Evolutionary conservation across 2,329 filamentous ascomycete species (phyloP).

Genomic region (Phaeosphaeriaceae sp.): DNA sequence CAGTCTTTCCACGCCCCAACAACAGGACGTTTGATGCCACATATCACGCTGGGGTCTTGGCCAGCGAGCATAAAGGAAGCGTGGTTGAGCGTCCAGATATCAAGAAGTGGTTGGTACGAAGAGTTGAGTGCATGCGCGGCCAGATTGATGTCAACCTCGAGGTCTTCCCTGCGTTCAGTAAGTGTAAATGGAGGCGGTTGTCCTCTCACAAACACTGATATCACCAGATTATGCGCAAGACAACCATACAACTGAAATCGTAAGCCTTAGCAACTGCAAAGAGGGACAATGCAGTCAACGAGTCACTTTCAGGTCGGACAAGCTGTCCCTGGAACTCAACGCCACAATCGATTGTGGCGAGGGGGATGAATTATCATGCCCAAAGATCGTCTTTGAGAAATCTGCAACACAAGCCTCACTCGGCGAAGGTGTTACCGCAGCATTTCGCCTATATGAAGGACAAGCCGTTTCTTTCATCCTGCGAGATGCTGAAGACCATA

Average conservation of each 20-base stretch:
- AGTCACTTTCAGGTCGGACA: slow-evolving; percentile 67
- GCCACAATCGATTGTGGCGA: slow-evolving; percentile 70
- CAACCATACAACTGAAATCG: slow-evolving; percentile 65
- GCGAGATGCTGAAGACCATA: slow-evolving; percentile 63
- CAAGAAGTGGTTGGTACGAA: slow-evolving; percentile 74
- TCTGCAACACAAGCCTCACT: slow-evolving; percentile 60
- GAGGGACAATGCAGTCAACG: slow-evolving; percentile 29
- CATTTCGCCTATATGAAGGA: slow-evolving; percentile 67
- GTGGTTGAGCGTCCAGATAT: slow-evolving; percentile 49
- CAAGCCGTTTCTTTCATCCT: slow-evolving; percentile 74
- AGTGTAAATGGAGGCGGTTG: background rate
- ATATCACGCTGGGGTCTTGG: slow-evolving; percentile 30
- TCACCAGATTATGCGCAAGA: slow-evolving; percentile 68
- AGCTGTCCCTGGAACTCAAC: slow-evolving; percentile 70
- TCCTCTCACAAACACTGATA: slow-evolving; percentile 1
- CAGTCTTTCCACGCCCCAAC: slow-evolving; percentile 72
- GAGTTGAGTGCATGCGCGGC: slow-evolving; percentile 76
- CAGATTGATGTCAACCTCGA: slow-evolving; percentile 70
- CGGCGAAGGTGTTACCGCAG: slow-evolving; percentile 69
- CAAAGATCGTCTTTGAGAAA: slow-evolving; percentile 64
- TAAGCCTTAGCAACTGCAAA: slow-evolving; percentile 36
- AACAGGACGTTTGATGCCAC: slow-evolving; percentile 59
- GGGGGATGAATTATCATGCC: slow-evolving; percentile 56
- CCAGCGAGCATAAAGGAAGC: slow-evolving; percentile 34
- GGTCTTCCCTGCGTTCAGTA: slow-evolving; percentile 65